Conservation (phyloP, 768 basidiomycete species). For the Calocera cornea region DNA sequence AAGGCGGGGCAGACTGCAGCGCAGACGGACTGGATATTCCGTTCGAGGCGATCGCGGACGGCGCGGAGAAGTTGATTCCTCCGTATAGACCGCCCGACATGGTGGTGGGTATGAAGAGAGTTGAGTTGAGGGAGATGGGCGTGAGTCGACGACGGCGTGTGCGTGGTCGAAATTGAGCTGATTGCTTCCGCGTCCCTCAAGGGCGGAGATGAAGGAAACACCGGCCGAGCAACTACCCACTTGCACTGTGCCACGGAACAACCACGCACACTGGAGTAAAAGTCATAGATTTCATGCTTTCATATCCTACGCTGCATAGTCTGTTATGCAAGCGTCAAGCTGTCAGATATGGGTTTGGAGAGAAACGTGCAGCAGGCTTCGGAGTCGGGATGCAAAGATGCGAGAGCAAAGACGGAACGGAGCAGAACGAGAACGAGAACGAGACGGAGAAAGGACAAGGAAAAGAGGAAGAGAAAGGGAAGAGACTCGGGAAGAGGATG, state of each 20-base stretch:
- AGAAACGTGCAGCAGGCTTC: background rate
- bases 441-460: background rate
- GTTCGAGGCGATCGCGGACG: background rate
- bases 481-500: too few species aligned
- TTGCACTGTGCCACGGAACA: too few species aligned
- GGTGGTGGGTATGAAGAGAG: background rate
- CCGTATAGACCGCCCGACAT: constrained; percentile 61
- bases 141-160: background rate
- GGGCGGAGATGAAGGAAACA: background rate
- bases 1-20: constrained; percentile 29
- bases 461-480: background rate
- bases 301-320: background rate
- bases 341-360: background rate
- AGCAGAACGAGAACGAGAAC: background rate
- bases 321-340: background rate
- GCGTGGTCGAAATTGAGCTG: background rate
- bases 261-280: too few species aligned
- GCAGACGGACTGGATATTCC: constrained; percentile 39
- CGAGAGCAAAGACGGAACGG: background rate
- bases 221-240: too few species aligned
- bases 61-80: constrained; percentile 60
- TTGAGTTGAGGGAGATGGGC: background rate
- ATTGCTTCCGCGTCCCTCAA: background rate
- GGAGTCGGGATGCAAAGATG: too few species aligned
- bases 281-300: background rate